Evolutionary conservation across 106 monocot species (phyloP).

Genomic region (Alisma plantagoaquatica): DNA sequence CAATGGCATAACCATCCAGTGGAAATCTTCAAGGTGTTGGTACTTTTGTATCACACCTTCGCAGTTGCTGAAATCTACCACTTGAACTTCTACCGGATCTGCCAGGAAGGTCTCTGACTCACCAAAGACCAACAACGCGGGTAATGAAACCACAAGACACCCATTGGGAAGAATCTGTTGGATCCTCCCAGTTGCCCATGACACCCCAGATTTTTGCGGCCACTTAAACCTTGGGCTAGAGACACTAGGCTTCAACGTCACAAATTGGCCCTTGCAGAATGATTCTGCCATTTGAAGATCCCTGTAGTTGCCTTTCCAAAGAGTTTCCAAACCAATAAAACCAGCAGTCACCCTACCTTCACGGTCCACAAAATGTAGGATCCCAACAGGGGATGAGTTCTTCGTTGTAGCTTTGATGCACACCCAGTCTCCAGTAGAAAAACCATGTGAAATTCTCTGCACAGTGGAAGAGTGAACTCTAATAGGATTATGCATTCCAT

Average conservation of each 20-base stretch:
- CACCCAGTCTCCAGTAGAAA: conserved; percentile 81
- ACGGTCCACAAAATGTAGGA: conserved; percentile 64
- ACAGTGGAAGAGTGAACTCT: conserved; percentile 48
- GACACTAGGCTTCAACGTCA: conserved; percentile 41
- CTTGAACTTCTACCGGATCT: conserved; percentile 71
- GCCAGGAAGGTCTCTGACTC: conserved; percentile 28
- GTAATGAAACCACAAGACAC: conserved; percentile 72
- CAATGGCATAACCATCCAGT: conserved; percentile 84
- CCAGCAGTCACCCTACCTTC: conserved; percentile 53
- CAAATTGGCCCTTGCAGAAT: conserved; percentile 61
- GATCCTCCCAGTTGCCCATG: conserved; percentile 55
- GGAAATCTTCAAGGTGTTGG: conserved; percentile 86
- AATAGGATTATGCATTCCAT: conserved; percentile 52
- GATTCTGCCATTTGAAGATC: conserved; percentile 75
- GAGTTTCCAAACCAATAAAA: conserved; percentile 51
- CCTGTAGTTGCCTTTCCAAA: conserved; percentile 47
- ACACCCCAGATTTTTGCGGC: conserved; percentile 28
- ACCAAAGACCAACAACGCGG: conserved; percentile 51
- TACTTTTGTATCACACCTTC: conserved; percentile 73
- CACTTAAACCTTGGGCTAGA: conserved; percentile 54
- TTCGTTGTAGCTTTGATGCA: conserved; percentile 23
- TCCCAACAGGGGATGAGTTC: conserved; percentile 52
- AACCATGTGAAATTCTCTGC: conserved; percentile 68
- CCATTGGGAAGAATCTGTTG: conserved; percentile 62
- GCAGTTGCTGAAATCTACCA: conserved; percentile 54